Evolutionary conservation across 441 rosid genomes (phyloP).

Genomic region (Jatropha multifida): DNA sequence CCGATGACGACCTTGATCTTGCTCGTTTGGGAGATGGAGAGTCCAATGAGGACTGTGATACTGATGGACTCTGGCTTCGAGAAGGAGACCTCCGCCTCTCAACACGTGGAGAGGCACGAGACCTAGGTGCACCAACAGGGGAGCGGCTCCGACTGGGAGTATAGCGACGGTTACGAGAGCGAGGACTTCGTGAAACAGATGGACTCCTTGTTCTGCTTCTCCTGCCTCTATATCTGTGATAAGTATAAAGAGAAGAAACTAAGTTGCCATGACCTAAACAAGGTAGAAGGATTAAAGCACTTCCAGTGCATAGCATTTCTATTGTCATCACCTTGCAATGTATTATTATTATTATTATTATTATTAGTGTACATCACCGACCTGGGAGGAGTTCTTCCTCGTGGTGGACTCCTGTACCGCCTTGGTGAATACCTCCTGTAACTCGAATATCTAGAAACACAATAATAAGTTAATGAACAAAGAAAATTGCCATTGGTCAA

Average conservation of each 20-base stretch:
- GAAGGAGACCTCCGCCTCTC: constrained; percentile 55
- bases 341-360: neutral
- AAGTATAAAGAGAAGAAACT: neutral
- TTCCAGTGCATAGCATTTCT: neutral
- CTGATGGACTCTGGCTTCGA: constrained; percentile 50
- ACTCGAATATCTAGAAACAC: constrained; percentile 49
- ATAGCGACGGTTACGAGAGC: constrained; percentile 48
- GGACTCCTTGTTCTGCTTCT: constrained; percentile 68
- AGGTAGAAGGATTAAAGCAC: neutral
- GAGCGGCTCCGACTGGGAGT: constrained; percentile 63
- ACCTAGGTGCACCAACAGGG: constrained; percentile 46
- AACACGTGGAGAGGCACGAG: constrained; percentile 40
- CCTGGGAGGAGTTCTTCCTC: constrained; percentile 94
- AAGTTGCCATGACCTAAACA: neutral
- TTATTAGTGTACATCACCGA: constrained; percentile 21
- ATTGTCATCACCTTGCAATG: neutral
- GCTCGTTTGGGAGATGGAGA: constrained; percentile 59
- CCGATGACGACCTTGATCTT: constrained; percentile 68
- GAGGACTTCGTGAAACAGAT: constrained; percentile 61
- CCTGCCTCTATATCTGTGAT: constrained; percentile 64
- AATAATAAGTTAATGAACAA: neutral
- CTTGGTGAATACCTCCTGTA: constrained; percentile 88
- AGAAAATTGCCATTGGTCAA: neutral
- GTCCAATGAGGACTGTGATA: constrained; percentile 52
- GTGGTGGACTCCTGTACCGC: constrained; percentile 75